A percentile compares a stretch with the other conserved stretches of the same genome.
Evolutionary conservation across 176 grass and related monocot genomes (phyloP).

Genomic region (Triticum urartu): DNA sequence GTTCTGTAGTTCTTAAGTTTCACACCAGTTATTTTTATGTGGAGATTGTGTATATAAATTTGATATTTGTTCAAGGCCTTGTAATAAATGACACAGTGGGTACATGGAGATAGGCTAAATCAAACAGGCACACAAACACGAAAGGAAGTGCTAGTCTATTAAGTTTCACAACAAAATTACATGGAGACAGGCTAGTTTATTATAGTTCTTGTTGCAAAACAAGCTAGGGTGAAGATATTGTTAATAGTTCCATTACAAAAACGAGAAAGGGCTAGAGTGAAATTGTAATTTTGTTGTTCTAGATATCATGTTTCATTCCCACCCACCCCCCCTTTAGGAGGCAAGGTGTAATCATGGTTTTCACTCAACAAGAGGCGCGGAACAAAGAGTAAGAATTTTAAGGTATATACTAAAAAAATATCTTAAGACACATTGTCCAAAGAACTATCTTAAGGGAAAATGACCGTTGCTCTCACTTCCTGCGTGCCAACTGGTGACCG

Average conservation of each 20-base stretch:
- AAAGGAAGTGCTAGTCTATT: no score
- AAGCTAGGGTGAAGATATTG: not conserved
- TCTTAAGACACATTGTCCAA: not conserved
- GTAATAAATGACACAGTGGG: no score
- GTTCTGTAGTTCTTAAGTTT: no score
- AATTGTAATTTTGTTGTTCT: not conserved
- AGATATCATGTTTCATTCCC: not conserved
- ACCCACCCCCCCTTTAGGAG: not conserved
- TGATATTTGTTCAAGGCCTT: no score
- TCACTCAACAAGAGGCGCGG: not conserved
- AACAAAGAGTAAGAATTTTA: not conserved
- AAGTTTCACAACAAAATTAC: no score
- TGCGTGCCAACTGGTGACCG: no score
- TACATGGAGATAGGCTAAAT: no score
- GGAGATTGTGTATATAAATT: not conserved
- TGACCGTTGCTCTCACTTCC: no score
- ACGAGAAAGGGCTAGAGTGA: not conserved
- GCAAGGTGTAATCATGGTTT: not conserved
- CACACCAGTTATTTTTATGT: no score
- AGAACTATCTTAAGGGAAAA: not conserved
- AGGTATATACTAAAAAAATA: not conserved
- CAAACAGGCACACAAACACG: no score
- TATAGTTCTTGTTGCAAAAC: no score
- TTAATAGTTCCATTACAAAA: not conserved
- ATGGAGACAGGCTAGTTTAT: no score